A percentile compares a stretch with the other conserved stretches of the same genome.
phyloP scores from a whole-genome alignment of 164 flowering plant genomes.

The Nymphaea thermarum region DNA sequence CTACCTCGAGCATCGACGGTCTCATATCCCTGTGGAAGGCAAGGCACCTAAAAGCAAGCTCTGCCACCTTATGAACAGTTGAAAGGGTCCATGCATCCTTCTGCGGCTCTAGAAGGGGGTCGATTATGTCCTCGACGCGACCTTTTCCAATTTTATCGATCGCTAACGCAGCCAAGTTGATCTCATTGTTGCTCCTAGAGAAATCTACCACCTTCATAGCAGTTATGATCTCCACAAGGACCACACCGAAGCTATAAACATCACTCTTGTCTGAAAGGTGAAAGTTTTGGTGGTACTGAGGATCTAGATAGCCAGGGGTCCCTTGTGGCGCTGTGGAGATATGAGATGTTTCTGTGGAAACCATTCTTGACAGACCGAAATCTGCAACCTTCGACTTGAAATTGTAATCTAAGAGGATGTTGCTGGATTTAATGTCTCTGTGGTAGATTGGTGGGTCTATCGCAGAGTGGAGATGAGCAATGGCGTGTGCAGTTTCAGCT shows the following conservation, averaged over 20 bases:
- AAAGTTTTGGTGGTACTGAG: slow-evolving; percentile 81
- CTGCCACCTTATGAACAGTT: slow-evolving; percentile 62
- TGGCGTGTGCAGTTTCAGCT: slow-evolving; percentile 71
- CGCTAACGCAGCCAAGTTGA: slow-evolving; percentile 68
- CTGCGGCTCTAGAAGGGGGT: slow-evolving; percentile 41
- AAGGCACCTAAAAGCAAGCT: slow-evolving; percentile 81
- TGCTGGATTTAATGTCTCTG: slow-evolving; percentile 85
- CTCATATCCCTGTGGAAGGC: slow-evolving; percentile 74
- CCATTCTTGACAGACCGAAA: slow-evolving; percentile 81
- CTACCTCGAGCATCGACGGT: slow-evolving; percentile 86
- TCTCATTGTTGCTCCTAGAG: slow-evolving; percentile 40
- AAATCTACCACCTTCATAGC: slow-evolving; percentile 69
- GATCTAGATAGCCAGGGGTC: slow-evolving; percentile 90
- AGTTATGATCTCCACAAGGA: slow-evolving; percentile 81
- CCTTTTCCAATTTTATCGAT: slow-evolving; percentile 59
- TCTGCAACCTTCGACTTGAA: slow-evolving; percentile 80
- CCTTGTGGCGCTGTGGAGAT: slow-evolving; percentile 94
- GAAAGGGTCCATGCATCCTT: slow-evolving; percentile 40
- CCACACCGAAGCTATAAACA: slow-evolving; percentile 93
- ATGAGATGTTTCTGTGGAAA: slow-evolving; percentile 48
- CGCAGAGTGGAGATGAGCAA: slow-evolving; percentile 68
- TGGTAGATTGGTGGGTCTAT: slow-evolving; percentile 73
- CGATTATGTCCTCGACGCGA: slow-evolving; percentile 54
- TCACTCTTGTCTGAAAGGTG: slow-evolving; percentile 85
- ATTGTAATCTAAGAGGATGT: slow-evolving; percentile 58